Evolutionary conservation across 2,329 filamentous ascomycete species (phyloP).

Genomic region (Fusarium liriodendri): DNA sequence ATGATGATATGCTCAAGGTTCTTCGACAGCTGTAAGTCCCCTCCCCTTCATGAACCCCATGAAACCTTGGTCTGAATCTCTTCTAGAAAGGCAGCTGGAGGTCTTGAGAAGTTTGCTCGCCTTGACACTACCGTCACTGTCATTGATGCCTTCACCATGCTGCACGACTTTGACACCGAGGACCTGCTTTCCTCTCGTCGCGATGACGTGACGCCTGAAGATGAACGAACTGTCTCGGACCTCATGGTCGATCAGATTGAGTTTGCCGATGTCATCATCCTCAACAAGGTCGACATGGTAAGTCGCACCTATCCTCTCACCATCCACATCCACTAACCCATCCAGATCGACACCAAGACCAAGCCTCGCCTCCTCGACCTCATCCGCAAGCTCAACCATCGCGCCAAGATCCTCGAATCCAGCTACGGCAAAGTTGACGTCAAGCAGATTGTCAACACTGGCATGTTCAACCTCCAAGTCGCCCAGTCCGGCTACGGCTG

Average conservation of each 20-base stretch:
- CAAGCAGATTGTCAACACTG: conserved; percentile 72
- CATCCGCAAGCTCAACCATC: conserved; percentile 72
- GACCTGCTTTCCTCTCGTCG: conserved; percentile 74
- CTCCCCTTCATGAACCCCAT: no score
- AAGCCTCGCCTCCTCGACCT: conserved; percentile 62
- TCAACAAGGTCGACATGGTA: conserved; percentile 78
- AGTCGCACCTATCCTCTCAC: neutral
- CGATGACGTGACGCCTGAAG: conserved; percentile 72
- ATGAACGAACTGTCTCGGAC: conserved; percentile 79
- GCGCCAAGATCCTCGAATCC: conserved; percentile 72
- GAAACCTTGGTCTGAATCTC: conserved; percentile 7
- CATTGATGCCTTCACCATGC: conserved; percentile 78
- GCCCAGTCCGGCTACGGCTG: conserved; percentile 75
- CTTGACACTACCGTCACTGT: conserved; percentile 80
- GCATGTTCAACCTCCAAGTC: conserved; percentile 71
- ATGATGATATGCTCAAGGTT: conserved; percentile 49
- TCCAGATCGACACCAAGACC: conserved; percentile 53
- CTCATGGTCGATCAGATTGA: conserved; percentile 83
- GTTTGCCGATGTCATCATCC: conserved; percentile 78
- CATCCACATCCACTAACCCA: neutral
- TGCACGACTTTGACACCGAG: conserved; percentile 77
- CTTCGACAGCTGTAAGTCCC: conserved; percentile 52
- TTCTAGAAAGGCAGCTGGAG: conserved; percentile 64
- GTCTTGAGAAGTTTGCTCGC: conserved; percentile 72
- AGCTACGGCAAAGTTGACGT: conserved; percentile 70